phyloP scores from a whole-genome alignment of 345 rosid species.

The Dipteronia dyeriana region DNA sequence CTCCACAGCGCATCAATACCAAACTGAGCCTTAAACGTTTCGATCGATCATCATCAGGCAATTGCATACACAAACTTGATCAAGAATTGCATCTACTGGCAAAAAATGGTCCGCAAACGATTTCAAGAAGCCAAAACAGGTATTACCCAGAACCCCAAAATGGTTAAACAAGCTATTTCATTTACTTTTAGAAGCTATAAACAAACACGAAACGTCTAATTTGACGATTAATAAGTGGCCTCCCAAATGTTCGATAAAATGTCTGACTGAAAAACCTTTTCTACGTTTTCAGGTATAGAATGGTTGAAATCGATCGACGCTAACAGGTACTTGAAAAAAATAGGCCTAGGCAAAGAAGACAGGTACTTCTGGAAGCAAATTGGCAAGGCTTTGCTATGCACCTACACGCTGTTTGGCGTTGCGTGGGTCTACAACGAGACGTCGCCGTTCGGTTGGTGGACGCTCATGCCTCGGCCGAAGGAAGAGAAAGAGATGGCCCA shows the following conservation, averaged over 20 bases:
- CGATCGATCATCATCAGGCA: too few species aligned
- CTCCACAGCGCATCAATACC: too few species aligned
- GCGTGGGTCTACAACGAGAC: slow-evolving; percentile 82
- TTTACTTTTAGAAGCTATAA: neutral
- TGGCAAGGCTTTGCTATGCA: slow-evolving; percentile 74
- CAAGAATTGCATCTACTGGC: neutral
- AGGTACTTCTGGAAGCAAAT: slow-evolving; percentile 76
- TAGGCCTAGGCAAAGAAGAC: slow-evolving; percentile 74
- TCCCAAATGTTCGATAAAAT: slow-evolving; percentile 33
- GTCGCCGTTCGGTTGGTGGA: slow-evolving; percentile 94
- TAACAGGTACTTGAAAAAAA: slow-evolving; percentile 57
- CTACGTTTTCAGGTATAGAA: slow-evolving; percentile 44
- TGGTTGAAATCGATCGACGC: slow-evolving; percentile 51
- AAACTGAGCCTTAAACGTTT: too few species aligned
- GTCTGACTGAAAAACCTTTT: slow-evolving; percentile 8
- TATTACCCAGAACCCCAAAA: slow-evolving; percentile 14
- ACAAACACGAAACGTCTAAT: neutral
- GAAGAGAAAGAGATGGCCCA: slow-evolving; percentile 79
- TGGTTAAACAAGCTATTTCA: neutral
- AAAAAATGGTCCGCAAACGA: slow-evolving; percentile 64
- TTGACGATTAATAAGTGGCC: neutral
- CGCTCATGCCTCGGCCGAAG: slow-evolving; percentile 78
- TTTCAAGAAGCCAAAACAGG: slow-evolving; percentile 65
- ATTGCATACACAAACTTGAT: neutral
- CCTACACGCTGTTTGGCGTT: slow-evolving; percentile 65